These are phyloP conservation scores for Schizonepeta tenuifolia DNA, from an alignment of 257 asterid species.

Conservation along the genomic window DNA sequence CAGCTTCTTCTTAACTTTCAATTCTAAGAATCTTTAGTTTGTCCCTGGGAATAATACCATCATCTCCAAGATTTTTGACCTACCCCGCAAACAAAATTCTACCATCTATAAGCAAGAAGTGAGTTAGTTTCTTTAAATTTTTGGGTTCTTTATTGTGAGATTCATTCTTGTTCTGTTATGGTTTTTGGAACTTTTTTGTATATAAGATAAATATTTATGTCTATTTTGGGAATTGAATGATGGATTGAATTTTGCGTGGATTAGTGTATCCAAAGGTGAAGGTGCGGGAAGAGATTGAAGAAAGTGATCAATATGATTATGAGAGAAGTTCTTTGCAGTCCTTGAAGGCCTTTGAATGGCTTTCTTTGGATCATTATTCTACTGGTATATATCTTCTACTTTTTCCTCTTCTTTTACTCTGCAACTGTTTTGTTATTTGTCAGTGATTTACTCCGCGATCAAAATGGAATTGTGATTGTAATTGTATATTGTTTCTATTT, in stretches of 20 bases:
- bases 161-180: constrained; percentile 1
- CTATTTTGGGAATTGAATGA: constrained; percentile 9
- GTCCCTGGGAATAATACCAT: background rate
- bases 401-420: background rate
- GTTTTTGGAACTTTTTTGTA: constrained; percentile 7
- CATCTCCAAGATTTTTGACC: constrained; percentile 21
- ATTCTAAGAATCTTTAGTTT: constrained; percentile 18
- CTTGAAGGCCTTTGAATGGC: constrained; percentile 55
- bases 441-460: background rate
- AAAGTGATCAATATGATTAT: constrained; percentile 52
- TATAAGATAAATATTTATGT: constrained; percentile 27
- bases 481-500: background rate
- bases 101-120: constrained; percentile 16
- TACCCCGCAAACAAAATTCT: background rate
- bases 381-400: constrained; percentile 46
- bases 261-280: constrained; percentile 83
- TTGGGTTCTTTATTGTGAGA: background rate
- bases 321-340: constrained; percentile 59
- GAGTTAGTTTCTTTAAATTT: background rate
- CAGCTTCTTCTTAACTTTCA: background rate
- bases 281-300: constrained; percentile 56
- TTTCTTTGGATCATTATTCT: constrained; percentile 57
- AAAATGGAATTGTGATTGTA: background rate
- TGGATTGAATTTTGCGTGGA: constrained; percentile 4
- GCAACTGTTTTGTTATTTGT: background rate